Evolutionary conservation across 495 filamentous ascomycete species (phyloP), one percentile per base, ranked within the genome.

Genomic region (Penicillium psychrofluorescens): DNA sequence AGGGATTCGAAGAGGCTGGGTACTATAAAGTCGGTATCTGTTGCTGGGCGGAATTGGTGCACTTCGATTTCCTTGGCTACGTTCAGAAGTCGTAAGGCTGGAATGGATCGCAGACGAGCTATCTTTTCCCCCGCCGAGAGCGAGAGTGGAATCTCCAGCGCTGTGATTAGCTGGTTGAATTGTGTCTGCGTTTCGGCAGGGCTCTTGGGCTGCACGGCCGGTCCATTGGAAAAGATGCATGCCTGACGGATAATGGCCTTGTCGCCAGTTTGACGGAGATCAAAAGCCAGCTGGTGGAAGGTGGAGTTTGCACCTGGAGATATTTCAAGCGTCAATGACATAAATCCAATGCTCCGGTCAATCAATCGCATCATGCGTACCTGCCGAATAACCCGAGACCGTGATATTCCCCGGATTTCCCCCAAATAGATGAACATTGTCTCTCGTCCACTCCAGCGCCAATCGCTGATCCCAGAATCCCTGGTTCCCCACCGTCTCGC

Each of bases 401-500:
- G 82, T 86, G 30, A 88, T 73, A 45, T 81, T 75, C 9, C 71
- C 61, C 1, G 70, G 58, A 58, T 87, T 76, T 2, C 84, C 84
- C 0, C 81, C 80, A 53, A 88, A 81, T 0, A 69, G 64, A 14
- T 56, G 62, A 36, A 80, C 75, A 54, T 84, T 81, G 30, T 78
- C 67, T 48, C 68, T 63, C 1, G 82, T 77, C 84, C 84, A 88
- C 60, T 82, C 71, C 14, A 88, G 62, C 36, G 78, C 61, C 27
- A 78, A 53, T 45, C 76, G 69, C 54, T 87, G 84, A 54, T 88
- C 84, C 64, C 77, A 79, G 49, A 88, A 68, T 6, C 84, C 84
- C 28, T 84, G 59, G 53, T 88, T 88, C 15, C 84, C 66, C 4
- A 56, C 51, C 6, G 61, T 57, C 16, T 72, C 64, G 0, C 49